Base-by-base conservation (phyloP, 768 basidiomycete genomes). In the Tricholoma terreum region DNA sequence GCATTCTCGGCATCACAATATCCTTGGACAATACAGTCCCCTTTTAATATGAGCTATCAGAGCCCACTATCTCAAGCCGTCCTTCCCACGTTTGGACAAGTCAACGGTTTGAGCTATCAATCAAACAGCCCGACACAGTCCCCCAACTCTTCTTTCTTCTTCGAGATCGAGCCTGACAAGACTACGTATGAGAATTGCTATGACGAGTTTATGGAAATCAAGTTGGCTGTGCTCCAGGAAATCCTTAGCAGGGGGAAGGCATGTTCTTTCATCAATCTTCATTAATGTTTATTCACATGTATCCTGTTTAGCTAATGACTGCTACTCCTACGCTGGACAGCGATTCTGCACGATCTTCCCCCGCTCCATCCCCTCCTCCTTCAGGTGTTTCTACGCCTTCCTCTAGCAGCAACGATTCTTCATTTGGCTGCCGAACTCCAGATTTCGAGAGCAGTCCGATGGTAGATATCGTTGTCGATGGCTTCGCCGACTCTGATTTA, bases 191-290 rank as follows among this genome's bases (percentile, higher is more conserved):
- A 55, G 40, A 19, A 50, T 9, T 55, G 50, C 46, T 64, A 56
- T 19, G 61, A 62, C 43, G 65, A 66, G 27, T 61, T 59, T n/a
- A 54, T 56, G 57, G 65, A 62, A 15, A 19, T 35, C n/a, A 62
- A 66, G 48, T 33, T 59, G 27, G 35, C 59, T 38, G 61, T 64
- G 11, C 31, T 62, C 5, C 38, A 57, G 27, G 63, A 64, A 17
- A 50, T 62, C n/a, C 10, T 31, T 4, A 27, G n/a, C 30, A 49
- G 27, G 43, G 45, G 52, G n/a, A 36, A 52, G 50, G 63, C 50
- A 24, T 45, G 57, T 36, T 19, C 43, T 22, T 31, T 17, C 17
- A 17, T 8, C 9, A 30, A 19, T 10, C 15, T 30, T 10, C 27
- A 49, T 24, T 8, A 22, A 40, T 21, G 0, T 24, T 22, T 45